A percentile compares a stretch with the other conserved stretches of the same genome.
These are phyloP conservation scores for Glycine soja DNA, from an alignment of 306 rosid genomes.

Conservation along the genomic window DNA sequence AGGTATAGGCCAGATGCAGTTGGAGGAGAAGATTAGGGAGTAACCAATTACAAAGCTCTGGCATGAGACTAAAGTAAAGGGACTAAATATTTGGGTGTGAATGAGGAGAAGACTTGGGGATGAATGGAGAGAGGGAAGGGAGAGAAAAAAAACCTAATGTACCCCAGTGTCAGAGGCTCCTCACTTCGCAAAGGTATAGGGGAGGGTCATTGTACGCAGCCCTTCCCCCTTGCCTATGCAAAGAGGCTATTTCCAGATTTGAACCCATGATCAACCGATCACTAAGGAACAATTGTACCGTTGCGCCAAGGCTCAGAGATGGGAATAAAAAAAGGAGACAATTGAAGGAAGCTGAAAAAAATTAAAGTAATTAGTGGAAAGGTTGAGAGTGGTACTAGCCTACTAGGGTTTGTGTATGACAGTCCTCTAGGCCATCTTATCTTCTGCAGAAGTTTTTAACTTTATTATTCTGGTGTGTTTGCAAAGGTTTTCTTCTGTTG, in stretches of 20 bases:
- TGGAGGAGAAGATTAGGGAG: neutral
- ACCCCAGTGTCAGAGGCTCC: too few species aligned
- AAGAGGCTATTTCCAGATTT: too few species aligned
- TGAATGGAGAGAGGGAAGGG: neutral
- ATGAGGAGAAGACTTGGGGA: neutral
- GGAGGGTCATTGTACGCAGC: too few species aligned
- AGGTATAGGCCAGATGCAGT: neutral
- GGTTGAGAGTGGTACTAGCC: constrained; percentile 8
- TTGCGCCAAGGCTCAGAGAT: neutral
- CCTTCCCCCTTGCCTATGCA: too few species aligned
- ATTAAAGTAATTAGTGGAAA: neutral
- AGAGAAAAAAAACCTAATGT: too few species aligned
- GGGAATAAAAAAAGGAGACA: neutral
- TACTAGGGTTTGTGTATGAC: constrained; percentile 11
- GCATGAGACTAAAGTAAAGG: neutral
- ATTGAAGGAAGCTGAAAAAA: neutral
- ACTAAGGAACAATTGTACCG: too few species aligned
- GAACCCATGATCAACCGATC: too few species aligned
- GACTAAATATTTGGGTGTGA: neutral
- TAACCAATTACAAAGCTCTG: neutral
- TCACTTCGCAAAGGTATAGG: too few species aligned
- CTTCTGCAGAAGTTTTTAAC: constrained; percentile 12
- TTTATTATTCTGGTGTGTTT: neutral
- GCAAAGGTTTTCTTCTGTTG: constrained; percentile 12
- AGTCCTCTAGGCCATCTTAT: neutral